These are phyloP conservation scores for Pichia sp. DNA, from an alignment of 1,139 yeast species.

Conservation along the genomic window DNA sequence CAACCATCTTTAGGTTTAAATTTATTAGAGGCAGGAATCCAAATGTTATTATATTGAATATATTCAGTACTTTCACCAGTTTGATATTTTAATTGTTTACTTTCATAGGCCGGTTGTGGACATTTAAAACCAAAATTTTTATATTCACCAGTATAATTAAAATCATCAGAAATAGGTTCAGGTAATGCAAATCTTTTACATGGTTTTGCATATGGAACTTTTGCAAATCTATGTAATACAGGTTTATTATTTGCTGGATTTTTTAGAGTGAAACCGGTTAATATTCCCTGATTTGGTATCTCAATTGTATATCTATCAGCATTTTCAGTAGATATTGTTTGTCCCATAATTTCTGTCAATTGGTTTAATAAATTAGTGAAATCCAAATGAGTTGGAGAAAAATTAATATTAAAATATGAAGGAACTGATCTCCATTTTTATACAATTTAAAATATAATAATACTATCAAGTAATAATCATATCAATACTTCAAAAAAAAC, in stretches of 20 bases:
- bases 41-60: conserved; percentile 34
- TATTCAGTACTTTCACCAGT: conserved; percentile 30
- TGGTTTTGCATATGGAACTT: conserved; percentile 22
- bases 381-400: no score
- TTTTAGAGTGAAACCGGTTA: conserved; percentile 19
- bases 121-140: conserved; percentile 30
- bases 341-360: conserved; percentile 19
- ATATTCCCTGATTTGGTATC: conserved; percentile 19
- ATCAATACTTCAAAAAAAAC: no score
- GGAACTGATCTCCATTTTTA: no score
- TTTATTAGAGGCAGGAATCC: conserved; percentile 34
- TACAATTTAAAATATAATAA: no score
- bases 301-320: conserved; percentile 12
- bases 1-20: conserved; percentile 32
- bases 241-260: conserved; percentile 16
- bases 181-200: conserved; percentile 20
- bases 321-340: conserved; percentile 19
- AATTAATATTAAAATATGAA: no score
- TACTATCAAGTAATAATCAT: no score
- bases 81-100: conserved; percentile 25
- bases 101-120: conserved; percentile 33
- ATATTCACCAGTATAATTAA: conserved; percentile 34
- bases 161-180: conserved; percentile 26
- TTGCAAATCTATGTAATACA: conserved; percentile 18
- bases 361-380: no score